Evolutionary conservation across 2,329 filamentous ascomycete genomes (phyloP), one percentile per base, ranked within the genome.

Genomic region (Nigrospora oryzae): DNA sequence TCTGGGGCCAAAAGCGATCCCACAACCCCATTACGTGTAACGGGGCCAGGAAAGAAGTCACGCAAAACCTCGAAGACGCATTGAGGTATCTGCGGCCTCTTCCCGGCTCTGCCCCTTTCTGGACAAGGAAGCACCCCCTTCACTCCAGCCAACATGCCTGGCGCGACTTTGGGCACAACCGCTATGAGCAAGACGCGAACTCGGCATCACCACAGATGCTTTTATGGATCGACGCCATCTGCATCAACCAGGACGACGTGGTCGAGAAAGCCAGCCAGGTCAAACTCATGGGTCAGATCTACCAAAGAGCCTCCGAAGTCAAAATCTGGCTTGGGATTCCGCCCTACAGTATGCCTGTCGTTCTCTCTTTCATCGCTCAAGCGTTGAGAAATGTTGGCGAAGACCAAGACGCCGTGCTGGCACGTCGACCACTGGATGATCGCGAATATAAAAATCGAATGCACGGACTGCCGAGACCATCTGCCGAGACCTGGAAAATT

Each of bases 231-330:
- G 50, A 53, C 34, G 41, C 48, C 10, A 44, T 53, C n/a, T 51
- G 54, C 43, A 53, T 58, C 12, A 42, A 56, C 36, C 54, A 56
- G 41, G 38, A 43, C 10, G 15, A 40, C 17, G 32, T 42, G 30
- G 32, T 30, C 2, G 53, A 57, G 40, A 45, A 48, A 6, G 44
- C 40, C 12, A 34, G 33, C 7, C 53, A 58, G 42, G 50, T 56
- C 7, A 37, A 39, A 3, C 34, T 51, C 14, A 58, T 55, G 55
- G 47, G 47, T 36, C 38, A 48, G 5, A 47, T 57, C 8, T 58
- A 51, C 41, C 41, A 14, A 8, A 41, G 35, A 15, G 52, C 53
- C 11, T 16, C 13, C 2, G 17, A 37, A 3, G 50, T 53, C 7
- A 33, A 54, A 14, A 41, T 54, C 14, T 58, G 53, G 50, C 48